Evolutionary conservation across 1,284 basidiomycete genomes (phyloP).

Genomic region (Apiotrichum domesticum): DNA sequence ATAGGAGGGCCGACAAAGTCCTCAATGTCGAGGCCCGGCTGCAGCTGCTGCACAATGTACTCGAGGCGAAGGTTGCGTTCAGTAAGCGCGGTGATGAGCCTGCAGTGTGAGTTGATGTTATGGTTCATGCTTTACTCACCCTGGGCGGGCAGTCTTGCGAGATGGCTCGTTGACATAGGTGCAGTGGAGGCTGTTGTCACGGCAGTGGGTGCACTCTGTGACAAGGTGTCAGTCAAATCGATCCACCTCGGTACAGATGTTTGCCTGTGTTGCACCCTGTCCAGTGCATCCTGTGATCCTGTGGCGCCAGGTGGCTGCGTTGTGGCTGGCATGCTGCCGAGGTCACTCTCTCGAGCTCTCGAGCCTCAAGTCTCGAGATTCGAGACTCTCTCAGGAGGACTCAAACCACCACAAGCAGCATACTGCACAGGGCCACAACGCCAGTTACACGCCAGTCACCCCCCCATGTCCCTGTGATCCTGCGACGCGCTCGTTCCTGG

Average conservation of each 20-base stretch:
- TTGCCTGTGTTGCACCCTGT: no score
- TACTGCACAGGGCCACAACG: background rate
- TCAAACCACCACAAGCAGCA: no score
- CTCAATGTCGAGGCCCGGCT: conserved; percentile 61
- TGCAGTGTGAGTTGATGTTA: background rate
- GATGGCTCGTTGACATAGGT: conserved; percentile 67
- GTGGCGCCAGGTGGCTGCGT: background rate
- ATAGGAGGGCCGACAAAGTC: conserved; percentile 62
- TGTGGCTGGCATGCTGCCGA: background rate
- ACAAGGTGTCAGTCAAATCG: background rate
- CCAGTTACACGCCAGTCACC: no score
- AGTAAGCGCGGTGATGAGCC: conserved; percentile 62
- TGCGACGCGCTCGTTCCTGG: background rate
- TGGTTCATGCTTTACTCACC: conserved; percentile 41
- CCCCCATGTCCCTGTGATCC: no score
- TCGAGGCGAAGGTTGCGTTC: conserved; percentile 64
- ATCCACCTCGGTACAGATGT: background rate
- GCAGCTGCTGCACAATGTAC: conserved; percentile 58
- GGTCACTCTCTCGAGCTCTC: no score
- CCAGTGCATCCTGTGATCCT: no score
- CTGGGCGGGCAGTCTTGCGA: conserved; percentile 77
- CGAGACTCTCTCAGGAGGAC: no score
- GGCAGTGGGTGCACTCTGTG: conserved; percentile 64
- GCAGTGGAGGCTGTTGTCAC: conserved; percentile 63
- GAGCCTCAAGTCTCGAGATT: no score